Percentiles rank a stretch among this genome's conserved stretches.
Conservation (phyloP, 106 monocot species). For the Allium cepa region DNA sequence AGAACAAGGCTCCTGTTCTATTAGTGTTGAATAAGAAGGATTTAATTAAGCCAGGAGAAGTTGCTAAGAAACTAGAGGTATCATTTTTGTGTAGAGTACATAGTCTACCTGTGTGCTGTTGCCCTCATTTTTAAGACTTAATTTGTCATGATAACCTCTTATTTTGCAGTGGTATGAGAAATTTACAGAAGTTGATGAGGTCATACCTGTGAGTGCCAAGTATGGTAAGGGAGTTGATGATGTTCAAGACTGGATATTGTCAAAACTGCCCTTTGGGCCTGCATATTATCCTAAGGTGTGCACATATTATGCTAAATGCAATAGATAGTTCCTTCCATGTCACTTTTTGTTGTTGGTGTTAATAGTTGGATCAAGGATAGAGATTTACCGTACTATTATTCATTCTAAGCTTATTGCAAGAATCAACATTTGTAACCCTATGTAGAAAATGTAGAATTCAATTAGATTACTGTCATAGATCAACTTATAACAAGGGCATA, state of each 20-base stretch:
- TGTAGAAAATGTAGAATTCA: no score
- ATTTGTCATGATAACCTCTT: background rate
- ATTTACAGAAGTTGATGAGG: constrained; percentile 77
- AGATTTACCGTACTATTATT: no score
- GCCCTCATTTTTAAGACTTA: background rate
- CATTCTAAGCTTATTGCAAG: no score
- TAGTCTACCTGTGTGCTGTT: background rate
- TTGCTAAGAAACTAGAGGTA: constrained; percentile 84
- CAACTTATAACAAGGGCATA: no score
- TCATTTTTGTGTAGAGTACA: background rate
- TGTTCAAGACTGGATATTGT: constrained; percentile 89
- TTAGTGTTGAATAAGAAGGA: constrained; percentile 96
- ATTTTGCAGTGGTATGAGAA: constrained; percentile 88
- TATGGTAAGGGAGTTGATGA: constrained; percentile 89
- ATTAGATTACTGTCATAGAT: no score
- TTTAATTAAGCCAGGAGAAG: constrained; percentile 94
- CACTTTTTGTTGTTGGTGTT: background rate
- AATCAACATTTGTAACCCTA: no score
- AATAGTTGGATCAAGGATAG: background rate
- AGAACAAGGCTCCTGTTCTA: constrained; percentile 53
- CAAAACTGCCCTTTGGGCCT: constrained; percentile 87
- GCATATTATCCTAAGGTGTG: constrained; percentile 92
- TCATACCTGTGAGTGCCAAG: constrained; percentile 98
- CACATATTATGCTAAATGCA: background rate
- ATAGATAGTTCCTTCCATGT: background rate